Conservation (phyloP, 1,139 yeast species). For the Suhomyces terraborum region DNA sequence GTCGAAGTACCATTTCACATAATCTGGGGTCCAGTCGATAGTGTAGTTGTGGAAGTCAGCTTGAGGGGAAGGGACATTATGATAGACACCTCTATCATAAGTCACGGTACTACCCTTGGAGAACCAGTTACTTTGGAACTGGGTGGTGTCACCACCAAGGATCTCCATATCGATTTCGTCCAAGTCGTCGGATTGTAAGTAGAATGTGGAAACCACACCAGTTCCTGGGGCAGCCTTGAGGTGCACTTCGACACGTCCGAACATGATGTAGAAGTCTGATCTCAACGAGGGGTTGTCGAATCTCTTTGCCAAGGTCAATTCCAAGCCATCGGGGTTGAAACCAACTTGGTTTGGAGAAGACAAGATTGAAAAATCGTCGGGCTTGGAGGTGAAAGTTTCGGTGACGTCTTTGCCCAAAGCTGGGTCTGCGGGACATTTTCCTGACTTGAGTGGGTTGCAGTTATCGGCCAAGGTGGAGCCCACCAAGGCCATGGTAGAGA, state of each 20-base stretch:
- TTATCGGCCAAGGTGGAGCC: conserved; percentile 5
- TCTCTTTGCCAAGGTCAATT: conserved; percentile 58
- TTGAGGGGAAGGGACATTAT: conserved; percentile 52
- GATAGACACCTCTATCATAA: conserved; percentile 78
- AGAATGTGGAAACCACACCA: conserved; percentile 80
- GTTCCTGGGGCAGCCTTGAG: conserved; percentile 71
- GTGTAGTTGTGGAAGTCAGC: conserved; percentile 44
- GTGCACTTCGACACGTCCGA: conserved; percentile 75
- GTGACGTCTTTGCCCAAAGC: conserved; percentile 59
- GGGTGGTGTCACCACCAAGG: conserved; percentile 71
- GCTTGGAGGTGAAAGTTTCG: conserved; percentile 47
- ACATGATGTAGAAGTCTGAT: conserved; percentile 82
- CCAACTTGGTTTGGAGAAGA: conserved; percentile 27
- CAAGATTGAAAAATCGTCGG: conserved; percentile 38
- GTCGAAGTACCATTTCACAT: conserved; percentile 45
- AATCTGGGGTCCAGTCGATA: conserved; percentile 37
- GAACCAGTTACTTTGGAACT: conserved; percentile 81
- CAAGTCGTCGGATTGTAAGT: conserved; percentile 78
- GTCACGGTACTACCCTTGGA: conserved; percentile 75
- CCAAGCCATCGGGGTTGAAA: conserved; percentile 49
- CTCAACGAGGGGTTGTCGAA: conserved; percentile 75
- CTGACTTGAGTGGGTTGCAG: conserved; percentile 39
- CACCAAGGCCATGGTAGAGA: conserved; percentile 6
- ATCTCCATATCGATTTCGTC: conserved; percentile 90
- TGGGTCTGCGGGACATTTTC: conserved; percentile 43